phyloP scores from a whole-genome alignment of 768 basidiomycete genomes.

The Leccinellum luteum region DNA sequence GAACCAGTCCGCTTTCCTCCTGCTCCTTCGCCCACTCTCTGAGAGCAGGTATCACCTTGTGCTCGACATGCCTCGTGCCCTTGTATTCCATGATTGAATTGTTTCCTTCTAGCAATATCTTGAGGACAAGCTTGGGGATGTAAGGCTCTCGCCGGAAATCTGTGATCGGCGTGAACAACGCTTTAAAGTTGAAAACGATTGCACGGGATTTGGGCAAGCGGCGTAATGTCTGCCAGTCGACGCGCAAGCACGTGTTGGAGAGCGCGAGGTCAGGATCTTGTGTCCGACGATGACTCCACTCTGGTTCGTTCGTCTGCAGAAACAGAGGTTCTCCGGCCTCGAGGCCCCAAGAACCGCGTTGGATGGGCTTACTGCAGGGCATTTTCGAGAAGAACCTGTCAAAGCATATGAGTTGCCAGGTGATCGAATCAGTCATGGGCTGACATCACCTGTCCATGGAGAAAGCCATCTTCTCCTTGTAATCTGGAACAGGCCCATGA shows the following conservation, averaged over 20 bases:
- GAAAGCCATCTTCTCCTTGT: slow-evolving; percentile 45
- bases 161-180: slow-evolving; percentile 49
- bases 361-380: slow-evolving; percentile 47
- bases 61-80: slow-evolving; percentile 39
- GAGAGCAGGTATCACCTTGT: slow-evolving; percentile 45
- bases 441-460: slow-evolving; percentile 47
- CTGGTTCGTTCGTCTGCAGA: slow-evolving; percentile 38
- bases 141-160: slow-evolving; percentile 45
- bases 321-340: slow-evolving; percentile 51
- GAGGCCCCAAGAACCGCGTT: slow-evolving; percentile 50
- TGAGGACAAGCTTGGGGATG: slow-evolving; percentile 46
- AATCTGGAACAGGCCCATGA: slow-evolving; percentile 48
- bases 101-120: slow-evolving; percentile 41
- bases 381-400: slow-evolving; percentile 48
- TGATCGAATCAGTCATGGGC: neutral
- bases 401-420: neutral
- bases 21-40: slow-evolving; percentile 47
- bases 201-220: slow-evolving; percentile 46
- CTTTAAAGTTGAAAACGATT: slow-evolving; percentile 54
- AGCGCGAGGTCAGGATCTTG: slow-evolving; percentile 37
- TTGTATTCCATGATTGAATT: slow-evolving; percentile 44
- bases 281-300: slow-evolving; percentile 33
- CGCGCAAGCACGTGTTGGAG: slow-evolving; percentile 44
- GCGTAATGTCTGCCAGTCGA: slow-evolving; percentile 56
- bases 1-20: slow-evolving; percentile 44